phyloP scores from a whole-genome alignment of 2,329 filamentous ascomycete species.

The Talaromyces verruculosus region DNA sequence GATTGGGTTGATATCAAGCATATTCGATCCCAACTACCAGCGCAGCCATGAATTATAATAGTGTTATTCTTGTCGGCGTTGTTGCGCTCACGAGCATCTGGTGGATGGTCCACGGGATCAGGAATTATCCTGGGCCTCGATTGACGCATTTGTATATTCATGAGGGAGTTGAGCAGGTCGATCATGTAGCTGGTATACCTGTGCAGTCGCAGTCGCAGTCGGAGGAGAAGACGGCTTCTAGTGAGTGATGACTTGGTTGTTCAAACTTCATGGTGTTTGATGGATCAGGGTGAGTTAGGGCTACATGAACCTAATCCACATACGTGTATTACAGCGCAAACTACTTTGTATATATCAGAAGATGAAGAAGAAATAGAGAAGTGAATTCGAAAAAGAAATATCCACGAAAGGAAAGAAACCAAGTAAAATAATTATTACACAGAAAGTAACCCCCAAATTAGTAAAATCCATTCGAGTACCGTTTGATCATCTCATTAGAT shows the following conservation, averaged over 20 bases:
- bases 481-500: not conserved
- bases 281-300: not conserved
- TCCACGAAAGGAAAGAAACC: not conserved
- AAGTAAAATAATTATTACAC: not conserved
- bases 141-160: conserved; percentile 18
- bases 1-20: not conserved
- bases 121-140: conserved; percentile 9
- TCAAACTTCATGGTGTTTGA: not conserved
- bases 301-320: not conserved
- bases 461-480: not conserved
- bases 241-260: not conserved
- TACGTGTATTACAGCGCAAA: not conserved
- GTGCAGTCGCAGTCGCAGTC: not conserved
- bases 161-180: conserved; percentile 7
- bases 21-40: conserved; percentile 35
- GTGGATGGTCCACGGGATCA: conserved; percentile 33
- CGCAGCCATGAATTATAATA: conserved; percentile 53
- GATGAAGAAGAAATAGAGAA: not conserved
- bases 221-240: conserved; percentile 1
- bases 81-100: conserved; percentile 40
- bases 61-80: conserved; percentile 47
- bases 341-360: not conserved
- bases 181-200: not conserved
- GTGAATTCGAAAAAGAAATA: not conserved
- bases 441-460: not conserved